These are phyloP conservation scores for Acorus gramineus DNA, from an alignment of 106 monocot genomes.

Conservation along the genomic window DNA sequence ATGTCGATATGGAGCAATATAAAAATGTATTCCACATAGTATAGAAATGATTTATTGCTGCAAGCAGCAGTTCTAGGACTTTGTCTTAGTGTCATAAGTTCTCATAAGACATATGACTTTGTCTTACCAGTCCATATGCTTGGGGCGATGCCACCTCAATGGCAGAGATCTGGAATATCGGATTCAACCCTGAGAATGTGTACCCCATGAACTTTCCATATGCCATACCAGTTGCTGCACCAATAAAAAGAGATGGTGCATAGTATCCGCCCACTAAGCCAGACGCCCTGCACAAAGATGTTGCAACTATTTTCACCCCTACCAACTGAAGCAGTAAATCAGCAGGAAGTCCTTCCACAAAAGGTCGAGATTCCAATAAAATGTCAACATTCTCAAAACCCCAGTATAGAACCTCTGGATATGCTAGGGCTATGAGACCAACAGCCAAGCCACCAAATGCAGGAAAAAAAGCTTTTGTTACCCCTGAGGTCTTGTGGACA, in stretches of 20 bases:
- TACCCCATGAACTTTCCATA: constrained; percentile 65
- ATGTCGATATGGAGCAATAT: too few species aligned
- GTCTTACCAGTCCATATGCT: constrained; percentile 88
- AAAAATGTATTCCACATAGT: too few species aligned
- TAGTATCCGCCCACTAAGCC: constrained; percentile 96
- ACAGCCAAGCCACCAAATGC: constrained; percentile 74
- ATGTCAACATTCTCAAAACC: constrained; percentile 94
- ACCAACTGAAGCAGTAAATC: constrained; percentile 67
- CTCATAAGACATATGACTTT: too few species aligned
- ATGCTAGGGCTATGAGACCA: constrained; percentile 66
- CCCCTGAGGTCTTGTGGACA: constrained; percentile 42
- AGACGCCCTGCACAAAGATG: constrained; percentile 67
- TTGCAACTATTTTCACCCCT: constrained; percentile 78
- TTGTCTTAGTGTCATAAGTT: too few species aligned
- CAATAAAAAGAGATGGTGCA: constrained; percentile 95
- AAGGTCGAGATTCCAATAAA: constrained; percentile 74
- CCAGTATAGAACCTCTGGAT: constrained; percentile 92
- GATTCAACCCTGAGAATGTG: constrained; percentile 34
- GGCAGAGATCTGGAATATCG: constrained; percentile 37
- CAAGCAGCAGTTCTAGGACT: too few species aligned
- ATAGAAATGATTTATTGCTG: too few species aligned
- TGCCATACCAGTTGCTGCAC: constrained; percentile 96
- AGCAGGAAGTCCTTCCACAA: constrained; percentile 54
- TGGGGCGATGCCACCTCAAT: constrained; percentile 92
- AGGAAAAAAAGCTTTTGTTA: constrained; percentile 54